Evolutionary conservation across 352 stramenopile genomes (phyloP).

Genomic region (Phytopythium vexans): DNA sequence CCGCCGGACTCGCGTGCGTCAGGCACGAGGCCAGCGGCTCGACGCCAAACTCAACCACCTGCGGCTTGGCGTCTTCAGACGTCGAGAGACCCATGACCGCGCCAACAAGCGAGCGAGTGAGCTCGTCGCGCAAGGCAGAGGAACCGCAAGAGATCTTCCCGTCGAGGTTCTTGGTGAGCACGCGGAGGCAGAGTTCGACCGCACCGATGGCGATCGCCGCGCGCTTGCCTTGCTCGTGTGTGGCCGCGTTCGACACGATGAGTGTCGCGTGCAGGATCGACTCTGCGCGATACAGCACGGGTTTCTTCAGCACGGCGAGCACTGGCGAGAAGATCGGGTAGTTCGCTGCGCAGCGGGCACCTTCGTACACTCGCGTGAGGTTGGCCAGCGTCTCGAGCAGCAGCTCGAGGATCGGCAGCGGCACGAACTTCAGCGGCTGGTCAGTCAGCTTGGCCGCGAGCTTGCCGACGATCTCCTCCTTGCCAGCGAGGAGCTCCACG

Average conservation of each 20-base stretch:
- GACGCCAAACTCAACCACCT: constrained; percentile 67
- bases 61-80: constrained; percentile 60
- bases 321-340: constrained; percentile 40
- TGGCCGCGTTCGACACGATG: constrained; percentile 50
- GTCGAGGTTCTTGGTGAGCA: constrained; percentile 44
- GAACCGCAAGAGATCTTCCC: constrained; percentile 33
- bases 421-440: constrained; percentile 37
- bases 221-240: constrained; percentile 51
- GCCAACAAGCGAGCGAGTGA: constrained; percentile 47
- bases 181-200: constrained; percentile 56
- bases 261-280: constrained; percentile 37
- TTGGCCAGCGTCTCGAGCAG: constrained; percentile 46
- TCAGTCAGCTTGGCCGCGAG: constrained; percentile 44
- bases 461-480: constrained; percentile 31
- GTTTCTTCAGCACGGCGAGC: constrained; percentile 57
- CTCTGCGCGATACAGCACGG: constrained; percentile 32
- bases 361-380: constrained; percentile 57
- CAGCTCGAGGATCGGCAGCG: constrained; percentile 27
- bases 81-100: constrained; percentile 72
- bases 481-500: constrained; percentile 33
- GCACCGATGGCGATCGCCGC: constrained; percentile 40
- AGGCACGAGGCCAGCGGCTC: constrained; percentile 60
- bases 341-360: constrained; percentile 34
- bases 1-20: constrained; percentile 26
- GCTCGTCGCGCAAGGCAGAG: constrained; percentile 26